Percentiles rank a stretch among this genome's conserved stretches.
Conservation (phyloP, 805 yeast genomes). For the Metschnikowia orientalis region DNA sequence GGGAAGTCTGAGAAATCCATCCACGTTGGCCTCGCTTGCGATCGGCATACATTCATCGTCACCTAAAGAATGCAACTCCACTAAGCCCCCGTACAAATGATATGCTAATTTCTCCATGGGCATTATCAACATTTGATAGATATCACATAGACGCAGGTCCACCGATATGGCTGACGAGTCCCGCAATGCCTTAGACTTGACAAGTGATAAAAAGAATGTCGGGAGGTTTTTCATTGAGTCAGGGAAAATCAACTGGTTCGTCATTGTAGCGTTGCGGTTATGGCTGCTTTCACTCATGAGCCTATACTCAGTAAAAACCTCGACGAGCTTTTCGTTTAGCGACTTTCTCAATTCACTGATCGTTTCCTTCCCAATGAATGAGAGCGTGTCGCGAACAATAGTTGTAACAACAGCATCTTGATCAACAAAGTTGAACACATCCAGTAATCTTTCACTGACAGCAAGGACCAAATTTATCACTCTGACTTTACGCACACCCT, state of each 20-base stretch:
- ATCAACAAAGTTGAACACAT: slow-evolving; percentile 75
- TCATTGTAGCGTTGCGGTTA: slow-evolving; percentile 29
- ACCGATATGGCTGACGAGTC: slow-evolving; percentile 46
- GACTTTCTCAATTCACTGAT: slow-evolving; percentile 37
- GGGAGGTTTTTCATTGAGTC: slow-evolving; percentile 71
- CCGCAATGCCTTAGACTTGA: slow-evolving; percentile 62
- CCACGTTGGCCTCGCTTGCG: slow-evolving; percentile 35
- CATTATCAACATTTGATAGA: slow-evolving; percentile 47
- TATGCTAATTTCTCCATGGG: slow-evolving; percentile 55
- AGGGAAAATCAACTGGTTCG: slow-evolving; percentile 73
- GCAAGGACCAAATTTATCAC: slow-evolving; percentile 83
- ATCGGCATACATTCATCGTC: slow-evolving; percentile 47
- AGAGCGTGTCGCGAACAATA: slow-evolving; percentile 36
- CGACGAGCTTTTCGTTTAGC: slow-evolving; percentile 37
- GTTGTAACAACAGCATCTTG: slow-evolving; percentile 46
- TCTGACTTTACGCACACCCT: slow-evolving; percentile 78
- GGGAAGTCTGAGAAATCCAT: slow-evolving; percentile 48
- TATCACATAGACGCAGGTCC: slow-evolving; percentile 61
- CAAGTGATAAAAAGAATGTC: slow-evolving; percentile 60
- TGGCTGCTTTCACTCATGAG: slow-evolving; percentile 44
- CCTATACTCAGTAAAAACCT: slow-evolving; percentile 46
- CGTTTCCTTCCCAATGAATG: slow-evolving; percentile 39
- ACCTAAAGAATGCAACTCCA: slow-evolving; percentile 62
- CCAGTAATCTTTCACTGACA: slow-evolving; percentile 67
- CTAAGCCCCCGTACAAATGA: slow-evolving; percentile 75